Evolutionary conservation across 345 rosid genomes (phyloP).

Genomic region (Brassica rapa): DNA sequence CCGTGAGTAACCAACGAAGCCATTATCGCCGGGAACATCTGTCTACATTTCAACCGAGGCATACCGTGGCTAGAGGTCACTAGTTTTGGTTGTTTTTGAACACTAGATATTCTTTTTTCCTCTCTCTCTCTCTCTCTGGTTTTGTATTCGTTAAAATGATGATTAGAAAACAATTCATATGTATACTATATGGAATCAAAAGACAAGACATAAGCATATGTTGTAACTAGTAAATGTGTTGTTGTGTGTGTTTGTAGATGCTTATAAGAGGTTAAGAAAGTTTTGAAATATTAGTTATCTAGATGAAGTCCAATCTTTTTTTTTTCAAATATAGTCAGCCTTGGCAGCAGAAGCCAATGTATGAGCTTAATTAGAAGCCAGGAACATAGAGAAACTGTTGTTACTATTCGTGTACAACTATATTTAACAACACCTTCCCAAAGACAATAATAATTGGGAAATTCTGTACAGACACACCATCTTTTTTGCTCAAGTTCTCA

Average conservation of each 20-base stretch:
- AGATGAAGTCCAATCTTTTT: background rate
- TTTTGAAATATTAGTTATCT: background rate
- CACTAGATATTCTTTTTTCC: constrained; percentile 33
- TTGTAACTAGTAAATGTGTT: background rate
- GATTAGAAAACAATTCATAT: background rate
- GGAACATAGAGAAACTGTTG: too few species aligned
- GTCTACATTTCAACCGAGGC: constrained; percentile 56
- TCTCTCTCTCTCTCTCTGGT: background rate
- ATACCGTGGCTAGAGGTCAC: constrained; percentile 33
- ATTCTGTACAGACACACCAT: too few species aligned
- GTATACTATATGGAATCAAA: constrained; percentile 5
- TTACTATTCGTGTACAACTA: too few species aligned
- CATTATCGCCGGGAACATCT: constrained; percentile 51
- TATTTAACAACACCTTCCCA: too few species aligned
- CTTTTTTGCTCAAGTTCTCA: too few species aligned
- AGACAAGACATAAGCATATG: constrained; percentile 12
- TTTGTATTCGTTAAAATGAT: constrained; percentile 16
- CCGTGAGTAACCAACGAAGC: constrained; percentile 32
- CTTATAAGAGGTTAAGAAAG: background rate
- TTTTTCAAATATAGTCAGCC: background rate
- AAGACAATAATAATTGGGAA: too few species aligned
- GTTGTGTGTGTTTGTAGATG: background rate
- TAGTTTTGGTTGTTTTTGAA: constrained; percentile 31
- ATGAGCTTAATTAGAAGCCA: too few species aligned
- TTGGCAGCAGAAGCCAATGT: background rate